Evolutionary conservation across 768 basidiomycete genomes (phyloP), one percentile per base, ranked within the genome.

Genomic region (Roridomyces roridus): DNA sequence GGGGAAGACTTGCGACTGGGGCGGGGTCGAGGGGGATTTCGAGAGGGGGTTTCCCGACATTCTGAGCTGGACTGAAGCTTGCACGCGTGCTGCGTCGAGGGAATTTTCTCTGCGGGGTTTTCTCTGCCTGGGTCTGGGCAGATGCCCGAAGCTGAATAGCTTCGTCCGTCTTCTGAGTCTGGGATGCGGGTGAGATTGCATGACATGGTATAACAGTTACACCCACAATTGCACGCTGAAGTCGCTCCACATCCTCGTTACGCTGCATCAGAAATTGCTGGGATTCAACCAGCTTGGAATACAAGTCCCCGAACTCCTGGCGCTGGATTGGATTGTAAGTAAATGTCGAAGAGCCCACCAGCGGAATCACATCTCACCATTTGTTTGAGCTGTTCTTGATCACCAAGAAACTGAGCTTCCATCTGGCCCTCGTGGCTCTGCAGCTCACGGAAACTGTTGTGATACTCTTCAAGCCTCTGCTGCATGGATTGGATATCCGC

Each of bases 1-100:
- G 12, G 44, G 47, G 48, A 44, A 29, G 37, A 29, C 35, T 12
- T 21, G 28, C 39, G 20, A 31, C 46, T 36, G 31, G 37, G 29
- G 51, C 28, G 28, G 57, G 57, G 46, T 58, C 24, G 18, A 58
- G n/a, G 57, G 29, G 57, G 40, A 58, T 58, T 40, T 58, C 20
- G 37, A 58, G 42, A 20, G 46, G 46, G 51, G 50, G 46, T 28
- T 49, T 58, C 40, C 57, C 18, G 45, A 50, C 42, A 40, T 58
- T 47, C 45, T 26, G 44, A 29, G 35, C 50, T 39, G 57, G 50
- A 46, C 25, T 45, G 49, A 58, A 26, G 49, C 46, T 47, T 40
- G 50, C 57, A 37, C 50, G 57, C 34, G 43, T 58, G 36, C 57
- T 50, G 40, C 57, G 57, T 42, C 50, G 57, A 45, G 46, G 50